Conservation (phyloP, 2,329 filamentous ascomycete species). For the Penicillium sp. region DNA sequence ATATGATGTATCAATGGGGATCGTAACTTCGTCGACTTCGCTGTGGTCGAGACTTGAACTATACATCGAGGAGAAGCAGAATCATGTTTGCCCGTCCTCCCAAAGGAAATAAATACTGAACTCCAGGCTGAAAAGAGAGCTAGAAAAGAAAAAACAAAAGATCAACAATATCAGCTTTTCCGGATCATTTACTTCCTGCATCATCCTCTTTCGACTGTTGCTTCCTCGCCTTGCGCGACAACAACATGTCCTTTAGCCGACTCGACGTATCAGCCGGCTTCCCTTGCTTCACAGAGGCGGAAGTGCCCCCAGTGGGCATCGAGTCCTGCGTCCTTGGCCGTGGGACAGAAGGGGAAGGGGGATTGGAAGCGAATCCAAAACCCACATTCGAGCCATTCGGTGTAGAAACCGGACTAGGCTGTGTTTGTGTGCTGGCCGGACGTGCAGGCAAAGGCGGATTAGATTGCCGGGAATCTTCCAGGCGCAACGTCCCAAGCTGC, state of each 20-base stretch:
- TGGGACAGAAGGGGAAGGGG: conserved; percentile 6
- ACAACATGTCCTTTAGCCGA: conserved; percentile 21
- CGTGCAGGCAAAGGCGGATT: neutral
- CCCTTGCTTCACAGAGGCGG: conserved; percentile 10
- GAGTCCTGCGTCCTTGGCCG: conserved; percentile 13
- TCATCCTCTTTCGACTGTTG: conserved; percentile 7
- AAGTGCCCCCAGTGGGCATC: conserved; percentile 4
- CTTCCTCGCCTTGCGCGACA: conserved; percentile 19
- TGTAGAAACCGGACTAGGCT: neutral
- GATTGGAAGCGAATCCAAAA: neutral
- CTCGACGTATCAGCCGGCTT: conserved; percentile 8
- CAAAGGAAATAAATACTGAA: neutral
- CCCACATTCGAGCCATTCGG: neutral
- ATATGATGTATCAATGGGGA: neutral
- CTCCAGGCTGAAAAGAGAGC: neutral
- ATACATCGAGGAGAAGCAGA: neutral
- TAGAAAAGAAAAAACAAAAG: neutral
- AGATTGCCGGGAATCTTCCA: neutral
- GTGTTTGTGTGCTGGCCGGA: conserved; percentile 7
- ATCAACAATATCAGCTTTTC: neutral
- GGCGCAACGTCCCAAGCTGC: neutral
- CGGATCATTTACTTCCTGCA: conserved; percentile 1
- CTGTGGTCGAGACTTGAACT: neutral
- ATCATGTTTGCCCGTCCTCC: neutral
- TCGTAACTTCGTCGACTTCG: neutral